These are phyloP conservation scores for Xylariaceae sp. DNA, from an alignment of 2,329 filamentous ascomycete species.

Conservation along the genomic window DNA sequence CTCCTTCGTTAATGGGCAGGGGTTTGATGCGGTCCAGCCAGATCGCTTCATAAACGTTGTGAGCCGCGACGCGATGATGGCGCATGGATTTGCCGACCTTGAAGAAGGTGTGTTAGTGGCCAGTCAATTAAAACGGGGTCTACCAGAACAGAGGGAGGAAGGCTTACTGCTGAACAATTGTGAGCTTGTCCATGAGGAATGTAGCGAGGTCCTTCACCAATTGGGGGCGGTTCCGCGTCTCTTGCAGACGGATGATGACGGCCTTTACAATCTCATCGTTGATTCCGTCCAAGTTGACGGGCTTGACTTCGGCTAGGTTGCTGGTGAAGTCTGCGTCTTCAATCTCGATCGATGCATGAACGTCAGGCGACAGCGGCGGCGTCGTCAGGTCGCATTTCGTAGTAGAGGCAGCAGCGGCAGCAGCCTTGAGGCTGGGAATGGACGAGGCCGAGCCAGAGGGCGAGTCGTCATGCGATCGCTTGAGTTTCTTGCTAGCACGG, in stretches of 20 bases:
- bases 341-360: constrained; percentile 37
- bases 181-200: constrained; percentile 68
- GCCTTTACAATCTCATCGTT: constrained; percentile 94
- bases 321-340: constrained; percentile 34
- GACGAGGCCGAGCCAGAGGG: constrained; percentile 27
- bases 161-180: constrained; percentile 90
- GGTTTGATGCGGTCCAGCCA: constrained; percentile 69
- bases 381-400: constrained; percentile 68
- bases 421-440: constrained; percentile 23
- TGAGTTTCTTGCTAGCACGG: constrained; percentile 61
- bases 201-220: constrained; percentile 89
- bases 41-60: constrained; percentile 84
- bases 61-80: constrained; percentile 89
- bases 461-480: constrained; percentile 63
- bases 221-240: constrained; percentile 86
- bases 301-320: constrained; percentile 31
- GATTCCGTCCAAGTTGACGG: constrained; percentile 75
- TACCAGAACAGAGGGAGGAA: constrained; percentile 4
- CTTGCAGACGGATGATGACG: constrained; percentile 81
- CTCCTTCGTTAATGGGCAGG: constrained; percentile 88
- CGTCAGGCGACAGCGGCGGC: constrained; percentile 68
- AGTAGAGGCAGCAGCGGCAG: constrained; percentile 33
- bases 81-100: constrained; percentile 92
- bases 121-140: constrained; percentile 5
- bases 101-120: constrained; percentile 21